phyloP scores from a whole-genome alignment of 2,329 filamentous ascomycete species.

The Huntiella abstrusa region DNA sequence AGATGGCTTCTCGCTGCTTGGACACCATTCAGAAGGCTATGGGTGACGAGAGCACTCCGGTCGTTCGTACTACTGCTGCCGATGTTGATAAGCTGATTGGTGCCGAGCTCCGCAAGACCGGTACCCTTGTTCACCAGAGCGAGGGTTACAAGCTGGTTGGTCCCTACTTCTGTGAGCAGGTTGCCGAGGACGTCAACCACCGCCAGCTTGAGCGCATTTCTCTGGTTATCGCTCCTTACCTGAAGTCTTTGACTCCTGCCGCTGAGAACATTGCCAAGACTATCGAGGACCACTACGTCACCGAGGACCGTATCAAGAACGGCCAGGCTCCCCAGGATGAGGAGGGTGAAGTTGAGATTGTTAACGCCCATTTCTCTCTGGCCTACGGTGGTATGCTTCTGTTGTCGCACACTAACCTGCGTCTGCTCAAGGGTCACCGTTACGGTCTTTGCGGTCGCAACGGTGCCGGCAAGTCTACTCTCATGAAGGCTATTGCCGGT shows the following conservation, averaged over 20 bases:
- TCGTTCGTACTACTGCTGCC: slow-evolving; percentile 48
- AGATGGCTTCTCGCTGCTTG: slow-evolving; percentile 66
- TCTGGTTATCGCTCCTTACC: slow-evolving; percentile 51
- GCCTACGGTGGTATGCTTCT: slow-evolving; percentile 96
- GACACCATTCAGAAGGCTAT: slow-evolving; percentile 88
- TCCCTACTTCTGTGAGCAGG: slow-evolving; percentile 63
- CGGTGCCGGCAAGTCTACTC: slow-evolving; percentile 94
- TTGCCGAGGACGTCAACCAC: slow-evolving; percentile 73
- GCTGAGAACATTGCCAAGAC: slow-evolving; percentile 46
- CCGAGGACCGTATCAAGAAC: slow-evolving; percentile 73
- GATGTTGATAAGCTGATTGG: slow-evolving; percentile 63
- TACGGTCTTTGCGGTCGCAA: slow-evolving; percentile 96
- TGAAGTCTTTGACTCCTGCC: slow-evolving; percentile 49
- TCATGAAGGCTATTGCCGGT: slow-evolving; percentile 90
- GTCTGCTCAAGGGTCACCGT: slow-evolving; percentile 85
- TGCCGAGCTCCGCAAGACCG: slow-evolving; percentile 52
- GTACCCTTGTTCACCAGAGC: slow-evolving; percentile 20
- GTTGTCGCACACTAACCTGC: slow-evolving; percentile 85
- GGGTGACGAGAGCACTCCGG: slow-evolving; percentile 45
- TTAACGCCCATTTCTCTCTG: slow-evolving; percentile 93
- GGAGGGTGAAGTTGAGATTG: slow-evolving; percentile 84
- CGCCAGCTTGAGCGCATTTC: slow-evolving; percentile 59
- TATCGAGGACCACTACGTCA: slow-evolving; percentile 60
- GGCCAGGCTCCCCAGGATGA: slow-evolving; percentile 74
- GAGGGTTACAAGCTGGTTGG: slow-evolving; percentile 33